Evolutionary conservation across 169 alveolate genomes (phyloP).

Genomic region (Plasmodium fragile): DNA sequence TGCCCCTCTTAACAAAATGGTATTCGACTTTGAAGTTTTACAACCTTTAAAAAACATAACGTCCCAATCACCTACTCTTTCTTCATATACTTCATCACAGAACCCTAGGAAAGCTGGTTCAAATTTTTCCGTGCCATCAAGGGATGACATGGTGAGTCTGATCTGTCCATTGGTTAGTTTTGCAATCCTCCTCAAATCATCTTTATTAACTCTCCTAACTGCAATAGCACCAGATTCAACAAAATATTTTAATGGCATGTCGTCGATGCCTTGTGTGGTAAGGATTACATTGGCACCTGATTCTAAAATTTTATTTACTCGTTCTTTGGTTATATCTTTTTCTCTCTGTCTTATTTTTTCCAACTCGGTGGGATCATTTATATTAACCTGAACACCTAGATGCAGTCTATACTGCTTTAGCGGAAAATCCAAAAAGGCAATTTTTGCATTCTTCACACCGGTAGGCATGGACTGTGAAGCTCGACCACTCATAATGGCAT

Average conservation of each 20-base stretch:
- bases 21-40: constrained; percentile 88
- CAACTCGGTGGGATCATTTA: constrained; percentile 96
- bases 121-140: constrained; percentile 97
- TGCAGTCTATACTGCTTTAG: constrained; percentile 96
- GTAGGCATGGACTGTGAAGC: constrained; percentile 98
- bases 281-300: constrained; percentile 99
- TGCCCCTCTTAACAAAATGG: constrained; percentile 97
- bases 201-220: constrained; percentile 96
- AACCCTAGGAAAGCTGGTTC: constrained; percentile 93
- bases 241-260: constrained; percentile 97
- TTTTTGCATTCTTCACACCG: constrained; percentile 94
- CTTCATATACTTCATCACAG: constrained; percentile 94
- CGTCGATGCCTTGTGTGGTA: constrained; percentile 99
- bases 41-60: constrained; percentile 96
- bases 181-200: constrained; percentile 97
- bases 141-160: constrained; percentile 93
- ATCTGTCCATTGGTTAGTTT: constrained; percentile 93
- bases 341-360: constrained; percentile 94
- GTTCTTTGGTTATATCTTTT: constrained; percentile 97
- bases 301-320: constrained; percentile 94
- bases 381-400: constrained; percentile 95
- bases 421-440: constrained; percentile 98
- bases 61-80: constrained; percentile 98
- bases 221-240: constrained; percentile 98
- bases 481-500: constrained; percentile 94